Conservation (phyloP, 106 monocot species). For the Amphibolis antarctica region DNA sequence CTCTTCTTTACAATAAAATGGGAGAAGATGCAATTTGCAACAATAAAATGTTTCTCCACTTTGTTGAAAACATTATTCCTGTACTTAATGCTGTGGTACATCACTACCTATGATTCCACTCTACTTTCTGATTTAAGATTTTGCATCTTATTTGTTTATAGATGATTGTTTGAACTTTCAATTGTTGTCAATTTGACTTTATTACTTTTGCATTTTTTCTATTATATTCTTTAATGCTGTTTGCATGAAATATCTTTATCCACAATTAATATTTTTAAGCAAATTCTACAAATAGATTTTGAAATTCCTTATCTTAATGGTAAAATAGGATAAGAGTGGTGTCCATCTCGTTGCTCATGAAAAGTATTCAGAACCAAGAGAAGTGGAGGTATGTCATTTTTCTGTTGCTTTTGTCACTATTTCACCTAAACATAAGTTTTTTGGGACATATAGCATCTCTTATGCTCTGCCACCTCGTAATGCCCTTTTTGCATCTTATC, state of each 20-base stretch:
- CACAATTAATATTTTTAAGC: not conserved
- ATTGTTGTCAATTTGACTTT: not conserved
- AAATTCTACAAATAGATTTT: not conserved
- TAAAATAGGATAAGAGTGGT: conserved; percentile 85
- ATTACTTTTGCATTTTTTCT: not conserved
- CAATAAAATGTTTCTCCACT: no score
- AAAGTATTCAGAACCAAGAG: conserved; percentile 80
- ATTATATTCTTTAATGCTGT: not conserved
- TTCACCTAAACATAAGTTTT: not conserved
- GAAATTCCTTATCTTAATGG: conserved; percentile 4
- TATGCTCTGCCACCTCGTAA: not conserved
- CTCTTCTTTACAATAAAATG: no score
- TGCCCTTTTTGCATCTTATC: not conserved
- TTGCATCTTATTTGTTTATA: not conserved
- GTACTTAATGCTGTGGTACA: no score
- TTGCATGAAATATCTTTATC: not conserved
- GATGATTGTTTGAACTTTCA: not conserved
- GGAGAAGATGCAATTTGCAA: no score
- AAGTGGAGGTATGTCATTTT: conserved; percentile 61
- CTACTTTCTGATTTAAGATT: not conserved
- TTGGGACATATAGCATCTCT: not conserved
- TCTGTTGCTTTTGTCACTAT: not conserved
- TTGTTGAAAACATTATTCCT: no score
- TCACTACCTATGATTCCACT: no score
- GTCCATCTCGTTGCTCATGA: conserved; percentile 82